A percentile compares a stretch with the other conserved stretches of the same genome.
phyloP scores from a whole-genome alignment of 257 asterid species.

The Gynochthodes officinalis region DNA sequence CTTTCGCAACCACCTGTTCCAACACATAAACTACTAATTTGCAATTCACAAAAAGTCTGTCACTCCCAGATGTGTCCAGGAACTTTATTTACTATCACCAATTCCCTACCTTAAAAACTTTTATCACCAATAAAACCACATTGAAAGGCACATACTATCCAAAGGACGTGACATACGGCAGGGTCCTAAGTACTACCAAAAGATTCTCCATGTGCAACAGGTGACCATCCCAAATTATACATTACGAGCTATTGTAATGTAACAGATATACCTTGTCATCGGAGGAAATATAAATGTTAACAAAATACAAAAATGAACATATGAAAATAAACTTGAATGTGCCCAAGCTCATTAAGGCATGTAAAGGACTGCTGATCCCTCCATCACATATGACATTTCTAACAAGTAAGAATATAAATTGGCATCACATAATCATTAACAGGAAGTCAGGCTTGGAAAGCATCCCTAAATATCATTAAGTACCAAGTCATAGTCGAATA shows the following conservation, averaged over 20 bases:
- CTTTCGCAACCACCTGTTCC: neutral
- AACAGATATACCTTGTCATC: neutral
- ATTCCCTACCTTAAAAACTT: neutral
- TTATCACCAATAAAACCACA: neutral
- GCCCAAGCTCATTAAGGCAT: too few relatives aligned
- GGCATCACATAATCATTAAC: neutral
- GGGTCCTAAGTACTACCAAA: neutral
- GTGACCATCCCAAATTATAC: neutral
- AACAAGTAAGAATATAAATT: neutral
- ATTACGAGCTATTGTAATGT: neutral
- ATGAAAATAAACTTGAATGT: neutral
- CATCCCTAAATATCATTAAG: neutral
- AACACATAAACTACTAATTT: neutral
- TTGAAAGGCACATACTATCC: neutral
- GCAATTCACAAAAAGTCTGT: neutral
- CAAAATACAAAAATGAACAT: neutral
- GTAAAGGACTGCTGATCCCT: neutral
- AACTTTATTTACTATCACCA: neutral
- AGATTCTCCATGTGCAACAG: neutral
- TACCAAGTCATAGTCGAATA: neutral
- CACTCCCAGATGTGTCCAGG: neutral
- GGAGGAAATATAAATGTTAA: neutral
- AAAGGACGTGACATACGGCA: neutral
- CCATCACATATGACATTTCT: neutral
- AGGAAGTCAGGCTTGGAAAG: neutral